These are phyloP conservation scores for Raffaelea ambrosiae DNA, from an alignment of 2,329 filamentous ascomycete genomes.

Conservation along the genomic window DNA sequence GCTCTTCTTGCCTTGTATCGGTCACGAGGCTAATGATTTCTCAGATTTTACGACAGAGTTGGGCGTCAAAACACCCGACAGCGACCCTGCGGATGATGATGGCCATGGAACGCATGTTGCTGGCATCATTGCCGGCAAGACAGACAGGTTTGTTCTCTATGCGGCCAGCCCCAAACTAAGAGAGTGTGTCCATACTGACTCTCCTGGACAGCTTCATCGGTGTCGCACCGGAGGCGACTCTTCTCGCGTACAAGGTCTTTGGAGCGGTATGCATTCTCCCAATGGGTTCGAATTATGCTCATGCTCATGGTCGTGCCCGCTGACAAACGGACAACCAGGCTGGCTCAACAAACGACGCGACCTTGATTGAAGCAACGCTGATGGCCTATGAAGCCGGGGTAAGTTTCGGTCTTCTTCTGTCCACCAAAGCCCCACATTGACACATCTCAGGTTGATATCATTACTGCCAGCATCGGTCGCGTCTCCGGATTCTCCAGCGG, in stretches of 20 bases:
- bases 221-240: slow-evolving; percentile 17
- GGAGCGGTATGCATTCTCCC: not conserved
- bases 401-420: slow-evolving; percentile 17
- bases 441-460: not conserved
- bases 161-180: not conserved
- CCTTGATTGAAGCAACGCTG: slow-evolving; percentile 25
- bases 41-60: not conserved
- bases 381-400: slow-evolving; percentile 22
- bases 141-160: not conserved
- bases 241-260: slow-evolving; percentile 16
- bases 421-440: not conserved
- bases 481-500: slow-evolving; percentile 25
- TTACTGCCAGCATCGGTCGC: not conserved
- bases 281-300: too few relatives aligned
- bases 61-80: slow-evolving; percentile 9
- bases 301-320: too few relatives aligned
- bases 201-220: slow-evolving; percentile 12
- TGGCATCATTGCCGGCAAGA: slow-evolving; percentile 16
- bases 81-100: slow-evolving; percentile 14
- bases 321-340: not conserved
- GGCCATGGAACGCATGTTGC: slow-evolving; percentile 18
- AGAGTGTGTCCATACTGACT: not conserved
- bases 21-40: not conserved
- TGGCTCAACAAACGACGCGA: slow-evolving; percentile 15
- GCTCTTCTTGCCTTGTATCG: too few relatives aligned